Percentiles rank a stretch among this genome's conserved stretches.
phyloP scores from a whole-genome alignment of 352 stramenopile genomes.

The Globisporangium polare region DNA sequence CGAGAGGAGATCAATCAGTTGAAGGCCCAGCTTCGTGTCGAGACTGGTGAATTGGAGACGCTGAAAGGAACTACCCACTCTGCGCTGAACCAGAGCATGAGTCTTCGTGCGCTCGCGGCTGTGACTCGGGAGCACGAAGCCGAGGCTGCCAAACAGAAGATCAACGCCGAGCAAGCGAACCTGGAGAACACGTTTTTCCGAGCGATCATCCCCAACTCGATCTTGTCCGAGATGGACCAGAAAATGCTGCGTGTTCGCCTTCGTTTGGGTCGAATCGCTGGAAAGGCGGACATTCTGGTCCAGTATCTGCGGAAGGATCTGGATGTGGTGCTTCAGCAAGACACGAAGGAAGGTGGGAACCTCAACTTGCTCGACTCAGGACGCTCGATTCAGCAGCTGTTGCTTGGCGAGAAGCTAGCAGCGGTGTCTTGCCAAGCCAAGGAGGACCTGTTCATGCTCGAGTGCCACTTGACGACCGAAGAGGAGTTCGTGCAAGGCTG shows the following conservation, averaged over 20 bases:
- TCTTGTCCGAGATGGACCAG: conserved; percentile 73
- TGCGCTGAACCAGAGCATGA: conserved; percentile 74
- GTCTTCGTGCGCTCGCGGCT: conserved; percentile 51
- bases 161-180: conserved; percentile 56
- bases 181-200: conserved; percentile 69
- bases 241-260: conserved; percentile 70
- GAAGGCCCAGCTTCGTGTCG: conserved; percentile 66
- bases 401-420: conserved; percentile 59
- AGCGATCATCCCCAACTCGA: conserved; percentile 58
- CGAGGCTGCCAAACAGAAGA: conserved; percentile 66
- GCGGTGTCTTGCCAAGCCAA: conserved; percentile 55
- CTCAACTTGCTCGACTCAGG: conserved; percentile 26
- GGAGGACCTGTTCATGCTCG: conserved; percentile 71
- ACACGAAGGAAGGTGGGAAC: conserved; percentile 26
- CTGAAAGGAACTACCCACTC: conserved; percentile 73
- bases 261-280: conserved; percentile 53
- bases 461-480: conserved; percentile 66
- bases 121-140: conserved; percentile 60
- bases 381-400: conserved; percentile 44
- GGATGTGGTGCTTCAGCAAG: conserved; percentile 35
- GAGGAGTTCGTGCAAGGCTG: conserved; percentile 50
- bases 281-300: conserved; percentile 68
- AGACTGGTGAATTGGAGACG: conserved; percentile 65
- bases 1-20: conserved; percentile 74
- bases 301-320: conserved; percentile 66